Percentiles rank a stretch among this genome's conserved stretches.
Evolutionary conservation across 345 rosid genomes (phyloP).

Genomic region (Citrus mangshanensis): DNA sequence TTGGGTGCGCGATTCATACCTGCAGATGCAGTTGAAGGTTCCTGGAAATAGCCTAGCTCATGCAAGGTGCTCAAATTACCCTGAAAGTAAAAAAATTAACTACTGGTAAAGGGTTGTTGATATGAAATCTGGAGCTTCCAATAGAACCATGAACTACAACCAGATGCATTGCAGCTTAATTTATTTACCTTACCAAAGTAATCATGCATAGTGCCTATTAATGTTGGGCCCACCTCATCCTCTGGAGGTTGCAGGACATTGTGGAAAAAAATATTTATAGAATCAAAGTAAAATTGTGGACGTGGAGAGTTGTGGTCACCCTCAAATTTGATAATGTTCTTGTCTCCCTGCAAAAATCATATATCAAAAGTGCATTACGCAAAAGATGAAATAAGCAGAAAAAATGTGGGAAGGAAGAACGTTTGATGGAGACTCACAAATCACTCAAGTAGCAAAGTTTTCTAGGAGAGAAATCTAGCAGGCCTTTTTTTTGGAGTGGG

Average conservation of each 20-base stretch:
- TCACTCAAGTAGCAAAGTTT: not conserved
- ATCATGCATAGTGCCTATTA: conserved; percentile 56
- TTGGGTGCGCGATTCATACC: conserved; percentile 33
- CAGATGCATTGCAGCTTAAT: conserved; percentile 22
- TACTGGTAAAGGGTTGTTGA: conserved; percentile 17
- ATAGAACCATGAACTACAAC: conserved; percentile 15
- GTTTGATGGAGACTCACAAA: not conserved
- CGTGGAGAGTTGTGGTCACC: conserved; percentile 99
- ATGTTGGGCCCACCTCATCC: conserved; percentile 58
- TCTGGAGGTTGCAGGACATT: conserved; percentile 93
- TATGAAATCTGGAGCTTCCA: conserved; percentile 18
- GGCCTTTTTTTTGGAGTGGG: not conserved
- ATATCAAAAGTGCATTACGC: conserved; percentile 16
- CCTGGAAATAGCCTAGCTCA: conserved; percentile 42
- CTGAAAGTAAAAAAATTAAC: conserved; percentile 47
- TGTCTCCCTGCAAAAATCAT: conserved; percentile 74
- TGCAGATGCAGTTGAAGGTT: conserved; percentile 44
- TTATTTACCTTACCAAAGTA: conserved; percentile 87
- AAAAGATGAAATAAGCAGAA: not conserved
- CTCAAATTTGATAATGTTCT: conserved; percentile 93
- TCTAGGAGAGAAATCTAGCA: not conserved
- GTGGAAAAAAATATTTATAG: conserved; percentile 90
- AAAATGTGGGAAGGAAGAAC: not conserved
- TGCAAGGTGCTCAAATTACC: conserved; percentile 57
- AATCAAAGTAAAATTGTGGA: conserved; percentile 94